These are phyloP conservation scores for Colletotrichum salicis DNA, from an alignment of 2,329 filamentous ascomycete genomes.

Conservation along the genomic window DNA sequence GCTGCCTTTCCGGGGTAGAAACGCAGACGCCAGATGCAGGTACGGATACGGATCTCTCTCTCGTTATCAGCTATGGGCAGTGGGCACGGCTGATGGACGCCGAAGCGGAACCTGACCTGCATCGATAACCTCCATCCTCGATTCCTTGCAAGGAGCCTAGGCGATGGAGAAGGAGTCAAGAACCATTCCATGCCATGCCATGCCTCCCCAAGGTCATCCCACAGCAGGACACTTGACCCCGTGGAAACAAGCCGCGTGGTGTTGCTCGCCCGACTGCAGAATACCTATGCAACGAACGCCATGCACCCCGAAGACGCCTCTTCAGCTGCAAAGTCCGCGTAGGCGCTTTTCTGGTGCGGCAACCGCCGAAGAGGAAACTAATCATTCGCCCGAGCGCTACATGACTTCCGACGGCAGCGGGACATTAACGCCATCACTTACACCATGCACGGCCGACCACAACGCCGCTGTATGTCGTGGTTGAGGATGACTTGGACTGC, in stretches of 20 bases:
- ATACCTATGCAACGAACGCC: not conserved
- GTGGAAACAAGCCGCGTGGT: not conserved
- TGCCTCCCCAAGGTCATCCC: not conserved
- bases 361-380: conserved; percentile 1
- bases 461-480: not conserved
- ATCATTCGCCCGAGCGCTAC: conserved; percentile 11
- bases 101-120: conserved; percentile 16
- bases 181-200: not conserved
- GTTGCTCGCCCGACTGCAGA: not conserved
- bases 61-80: not conserved
- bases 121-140: conserved; percentile 2
- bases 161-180: not conserved
- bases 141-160: not conserved
- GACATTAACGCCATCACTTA: conserved; percentile 1
- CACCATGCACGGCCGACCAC: not conserved
- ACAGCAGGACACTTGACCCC: not conserved
- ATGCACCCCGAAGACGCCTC: not conserved
- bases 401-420: conserved; percentile 8
- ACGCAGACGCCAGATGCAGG: not conserved
- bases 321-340: not conserved
- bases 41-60: not conserved
- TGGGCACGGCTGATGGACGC: conserved; percentile 5
- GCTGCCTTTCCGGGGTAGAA: conserved; percentile 25
- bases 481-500: not conserved
- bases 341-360: not conserved